Conservation (phyloP, 208 protist species). For the Trypanosoma congolense region DNA sequence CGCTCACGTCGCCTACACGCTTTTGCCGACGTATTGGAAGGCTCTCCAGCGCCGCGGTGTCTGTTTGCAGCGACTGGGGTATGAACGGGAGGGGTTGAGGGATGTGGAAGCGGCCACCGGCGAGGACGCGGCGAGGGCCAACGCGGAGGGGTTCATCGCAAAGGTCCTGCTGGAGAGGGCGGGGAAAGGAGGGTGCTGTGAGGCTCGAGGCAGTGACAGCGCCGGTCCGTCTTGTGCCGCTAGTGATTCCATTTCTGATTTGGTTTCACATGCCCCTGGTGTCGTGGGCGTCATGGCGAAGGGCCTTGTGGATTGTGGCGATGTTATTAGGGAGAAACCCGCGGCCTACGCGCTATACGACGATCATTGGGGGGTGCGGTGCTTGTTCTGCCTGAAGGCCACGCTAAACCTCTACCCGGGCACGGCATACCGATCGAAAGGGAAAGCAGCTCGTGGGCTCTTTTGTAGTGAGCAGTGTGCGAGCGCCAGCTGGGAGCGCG, state of each 20-base stretch:
- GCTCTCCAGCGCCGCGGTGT: conserved; percentile 64
- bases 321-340: conserved; percentile 61
- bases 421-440: conserved; percentile 41
- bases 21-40: conserved; percentile 66
- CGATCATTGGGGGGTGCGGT: conserved; percentile 66
- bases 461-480: conserved; percentile 78
- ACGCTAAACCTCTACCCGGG: conserved; percentile 65
- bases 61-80: conserved; percentile 62
- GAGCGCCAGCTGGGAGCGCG: conserved; percentile 54
- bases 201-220: not conserved
- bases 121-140: conserved; percentile 27
- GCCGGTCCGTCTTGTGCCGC: not conserved
- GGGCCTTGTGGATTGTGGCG: conserved; percentile 36
- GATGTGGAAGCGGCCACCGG: conserved; percentile 54
- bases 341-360: conserved; percentile 52
- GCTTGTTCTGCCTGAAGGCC: conserved; percentile 75
- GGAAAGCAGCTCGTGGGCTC: conserved; percentile 67
- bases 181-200: not conserved
- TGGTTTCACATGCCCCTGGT: conserved; percentile 1
- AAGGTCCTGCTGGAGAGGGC: conserved; percentile 31
- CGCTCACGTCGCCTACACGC: conserved; percentile 39
- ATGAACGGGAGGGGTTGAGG: conserved; percentile 36
- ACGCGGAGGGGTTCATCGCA: conserved; percentile 32
- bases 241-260: not conserved
- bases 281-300: conserved; percentile 29